Evolutionary conservation across 1,284 basidiomycete species (phyloP), one percentile per base, ranked within the genome.

Genomic region (Phellinidium pouzarii): DNA sequence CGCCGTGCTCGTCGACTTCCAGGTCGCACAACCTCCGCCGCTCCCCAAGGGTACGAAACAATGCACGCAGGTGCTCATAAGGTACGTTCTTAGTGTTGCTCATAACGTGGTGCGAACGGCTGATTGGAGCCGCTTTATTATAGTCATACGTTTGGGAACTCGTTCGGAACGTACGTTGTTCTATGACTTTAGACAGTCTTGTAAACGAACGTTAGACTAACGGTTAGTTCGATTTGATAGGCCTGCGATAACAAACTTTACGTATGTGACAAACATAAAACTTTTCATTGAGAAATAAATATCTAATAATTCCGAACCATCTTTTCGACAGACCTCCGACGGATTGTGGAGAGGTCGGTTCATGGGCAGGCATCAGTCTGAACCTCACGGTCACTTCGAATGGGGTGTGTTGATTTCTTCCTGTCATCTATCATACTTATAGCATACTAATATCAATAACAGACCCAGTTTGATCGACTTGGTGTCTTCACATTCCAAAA

Each of bases 371-470:
- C 0, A 73, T 88, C 41, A 84, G 78, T 14, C 69, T 87, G 40
- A 87, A 88, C 63, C 80, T 86, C 59, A 87, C 86, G 1, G 83
- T 82, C n/a, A 84, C 84, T 5, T 83, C 80, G 37, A 86, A 86
- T 53, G 86, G 86, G 11, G 64, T 62, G 45, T 44, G 61, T 56
- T 2, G n/a, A n/a, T n/a, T n/a, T n/a, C n/a, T n/a, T n/a, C n/a
- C n/a, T n/a, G n/a, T n/a, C n/a, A n/a, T n/a, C n/a, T n/a, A n/a
- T n/a, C n/a, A n/a, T n/a, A n/a, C n/a, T n/a, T n/a, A n/a, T n/a
- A n/a, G n/a, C n/a, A n/a, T n/a, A n/a, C n/a, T n/a, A n/a, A n/a
- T n/a, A n/a, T n/a, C n/a, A n/a, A n/a, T n/a, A n/a, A 29, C 46
- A 63, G 41, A 87, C 84, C 7, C 87, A 89, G 63, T 90, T 79